Conservation (phyloP, 768 basidiomycete genomes). For the Hortiboletus campestris region DNA sequence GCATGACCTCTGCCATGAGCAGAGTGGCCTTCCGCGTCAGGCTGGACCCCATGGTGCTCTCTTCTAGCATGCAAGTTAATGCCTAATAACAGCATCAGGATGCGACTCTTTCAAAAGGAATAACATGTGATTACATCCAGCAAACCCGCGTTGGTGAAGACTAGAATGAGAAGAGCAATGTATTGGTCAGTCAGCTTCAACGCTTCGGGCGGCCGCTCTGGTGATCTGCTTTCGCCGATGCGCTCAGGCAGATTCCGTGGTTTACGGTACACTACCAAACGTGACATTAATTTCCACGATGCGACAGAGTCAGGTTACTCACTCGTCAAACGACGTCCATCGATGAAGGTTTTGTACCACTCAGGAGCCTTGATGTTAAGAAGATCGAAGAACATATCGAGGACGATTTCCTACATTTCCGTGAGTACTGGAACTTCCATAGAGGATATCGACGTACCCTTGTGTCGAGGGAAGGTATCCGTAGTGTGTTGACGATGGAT, state of each 20-base stretch:
- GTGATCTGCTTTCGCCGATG: slow-evolving; percentile 35
- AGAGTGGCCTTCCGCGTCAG: slow-evolving; percentile 88
- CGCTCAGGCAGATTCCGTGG: slow-evolving; percentile 38
- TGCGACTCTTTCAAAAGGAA: neutral
- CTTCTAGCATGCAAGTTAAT: slow-evolving; percentile 80
- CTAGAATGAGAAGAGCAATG: slow-evolving; percentile 76
- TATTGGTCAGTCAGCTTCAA: slow-evolving; percentile 92
- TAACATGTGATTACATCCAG: slow-evolving; percentile 61
- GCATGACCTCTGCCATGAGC: slow-evolving; percentile 87
- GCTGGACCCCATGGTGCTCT: slow-evolving; percentile 65
- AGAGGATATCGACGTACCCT: slow-evolving; percentile 46
- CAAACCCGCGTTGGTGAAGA: slow-evolving; percentile 85
- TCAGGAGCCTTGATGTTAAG: slow-evolving; percentile 89
- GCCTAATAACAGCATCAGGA: slow-evolving; percentile 49
- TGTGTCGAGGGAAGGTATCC: slow-evolving; percentile 84
- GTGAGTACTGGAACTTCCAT: slow-evolving; percentile 9
- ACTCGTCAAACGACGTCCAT: slow-evolving; percentile 87
- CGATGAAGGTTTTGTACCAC: slow-evolving; percentile 92
- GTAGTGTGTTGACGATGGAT: slow-evolving; percentile 79
- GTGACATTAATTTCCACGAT: neutral
- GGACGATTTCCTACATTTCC: slow-evolving; percentile 73
- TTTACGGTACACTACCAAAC: slow-evolving; percentile 62
- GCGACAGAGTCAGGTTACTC: slow-evolving; percentile 24
- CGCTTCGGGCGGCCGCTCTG: slow-evolving; percentile 51
- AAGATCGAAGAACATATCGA: slow-evolving; percentile 93